phyloP scores from a whole-genome alignment of 1,284 basidiomycete genomes.

The Hemileia vastatrix region DNA sequence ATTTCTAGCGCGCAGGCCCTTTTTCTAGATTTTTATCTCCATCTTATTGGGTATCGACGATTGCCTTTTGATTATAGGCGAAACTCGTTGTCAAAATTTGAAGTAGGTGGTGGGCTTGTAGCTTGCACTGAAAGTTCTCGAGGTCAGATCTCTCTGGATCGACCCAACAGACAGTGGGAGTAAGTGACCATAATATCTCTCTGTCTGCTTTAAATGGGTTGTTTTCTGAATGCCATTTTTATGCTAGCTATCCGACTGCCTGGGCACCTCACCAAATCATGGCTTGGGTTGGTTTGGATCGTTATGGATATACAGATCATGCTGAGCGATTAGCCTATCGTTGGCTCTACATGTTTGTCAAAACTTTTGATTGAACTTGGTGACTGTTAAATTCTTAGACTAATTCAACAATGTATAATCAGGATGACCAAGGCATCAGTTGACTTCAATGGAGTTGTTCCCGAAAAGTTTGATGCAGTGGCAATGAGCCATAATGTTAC shows the following conservation, averaged over 20 bases:
- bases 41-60: background rate
- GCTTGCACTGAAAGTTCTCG: constrained; percentile 94
- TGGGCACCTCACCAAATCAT: constrained; percentile 97
- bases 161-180: constrained; percentile 98
- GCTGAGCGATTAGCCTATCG: constrained; percentile 87
- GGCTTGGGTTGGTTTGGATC: constrained; percentile 91
- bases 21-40: background rate
- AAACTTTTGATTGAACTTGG: too few species aligned
- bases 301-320: constrained; percentile 89
- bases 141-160: constrained; percentile 83
- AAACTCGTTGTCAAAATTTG: constrained; percentile 83
- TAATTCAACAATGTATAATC: too few species aligned
- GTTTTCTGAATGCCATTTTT: background rate
- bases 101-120: constrained; percentile 88
- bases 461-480: constrained; percentile 98
- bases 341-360: constrained; percentile 74
- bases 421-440: constrained; percentile 62
- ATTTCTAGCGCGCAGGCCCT: background rate
- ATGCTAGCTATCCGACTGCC: constrained; percentile 40
- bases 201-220: background rate
- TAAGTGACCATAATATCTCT: constrained; percentile 20
- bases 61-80: constrained; percentile 49
- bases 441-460: constrained; percentile 93
- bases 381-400: too few species aligned
- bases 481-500: constrained; percentile 88